A percentile compares a stretch with the other conserved stretches of the same genome.
phyloP scores from a whole-genome alignment of 331 rosid genomes.

The Phaseolus coccineus region DNA sequence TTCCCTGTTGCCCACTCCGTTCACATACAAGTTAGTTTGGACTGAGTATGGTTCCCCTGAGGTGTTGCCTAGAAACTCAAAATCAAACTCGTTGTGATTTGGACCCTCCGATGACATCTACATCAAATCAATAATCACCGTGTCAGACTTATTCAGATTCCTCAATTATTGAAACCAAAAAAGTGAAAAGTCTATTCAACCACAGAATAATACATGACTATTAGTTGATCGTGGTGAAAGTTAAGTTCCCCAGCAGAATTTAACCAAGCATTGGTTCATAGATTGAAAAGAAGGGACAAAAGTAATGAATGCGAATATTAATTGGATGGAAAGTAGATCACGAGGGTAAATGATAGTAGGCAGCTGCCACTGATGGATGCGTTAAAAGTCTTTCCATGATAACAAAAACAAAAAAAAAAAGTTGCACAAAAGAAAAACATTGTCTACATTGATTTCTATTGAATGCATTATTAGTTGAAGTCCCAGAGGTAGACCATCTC shows the following conservation, averaged over 20 bases:
- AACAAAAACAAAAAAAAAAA: constrained; percentile 25
- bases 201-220: background rate
- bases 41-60: constrained; percentile 89
- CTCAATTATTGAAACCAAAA: constrained; percentile 5
- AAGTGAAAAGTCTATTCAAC: constrained; percentile 18
- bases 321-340: constrained; percentile 29
- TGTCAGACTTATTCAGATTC: constrained; percentile 38
- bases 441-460: background rate
- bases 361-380: constrained; percentile 10
- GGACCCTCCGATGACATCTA: constrained; percentile 97
- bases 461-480: constrained; percentile 32
- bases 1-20: constrained; percentile 91
- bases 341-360: constrained; percentile 35
- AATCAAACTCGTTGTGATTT: constrained; percentile 84
- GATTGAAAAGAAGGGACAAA: background rate
- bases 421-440: background rate
- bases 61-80: constrained; percentile 87
- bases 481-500: constrained; percentile 19
- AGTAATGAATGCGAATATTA: constrained; percentile 43
- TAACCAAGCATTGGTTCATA: background rate
- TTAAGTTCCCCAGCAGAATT: background rate
- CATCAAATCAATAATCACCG: background rate
- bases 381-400: constrained; percentile 11
- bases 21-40: constrained; percentile 84
- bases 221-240: constrained; percentile 4